Conservation (phyloP, 1,284 basidiomycete species). For the Heimioporus retisporus region DNA sequence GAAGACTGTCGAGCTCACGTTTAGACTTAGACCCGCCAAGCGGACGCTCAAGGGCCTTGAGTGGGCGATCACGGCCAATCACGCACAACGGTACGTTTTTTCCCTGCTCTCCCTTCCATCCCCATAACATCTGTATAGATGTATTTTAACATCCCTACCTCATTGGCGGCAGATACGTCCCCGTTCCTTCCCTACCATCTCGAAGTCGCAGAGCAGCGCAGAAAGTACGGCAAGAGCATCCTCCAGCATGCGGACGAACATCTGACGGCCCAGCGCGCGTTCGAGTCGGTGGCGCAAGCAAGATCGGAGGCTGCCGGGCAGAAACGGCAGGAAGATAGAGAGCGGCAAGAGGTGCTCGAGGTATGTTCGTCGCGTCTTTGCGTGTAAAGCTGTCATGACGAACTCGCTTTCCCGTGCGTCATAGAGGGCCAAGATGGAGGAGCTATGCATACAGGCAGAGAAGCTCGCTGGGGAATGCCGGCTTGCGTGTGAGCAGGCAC, state of each 20-base stretch:
- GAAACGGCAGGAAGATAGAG: slow-evolving; percentile 73
- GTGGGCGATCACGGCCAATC: slow-evolving; percentile 83
- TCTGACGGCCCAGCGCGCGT: slow-evolving; percentile 75
- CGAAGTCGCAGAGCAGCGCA: slow-evolving; percentile 90
- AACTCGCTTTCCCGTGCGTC: neutral
- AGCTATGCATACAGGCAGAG: slow-evolving; percentile 69
- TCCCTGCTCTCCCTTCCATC: no score
- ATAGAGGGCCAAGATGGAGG: slow-evolving; percentile 67
- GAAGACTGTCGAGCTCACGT: slow-evolving; percentile 91
- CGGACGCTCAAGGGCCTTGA: slow-evolving; percentile 85
- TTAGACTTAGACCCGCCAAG: slow-evolving; percentile 77
- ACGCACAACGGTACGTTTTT: slow-evolving; percentile 83
- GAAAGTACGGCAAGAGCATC: slow-evolving; percentile 90
- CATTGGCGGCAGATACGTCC: slow-evolving; percentile 80
- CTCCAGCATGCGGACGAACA: slow-evolving; percentile 85
- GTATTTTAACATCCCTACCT: slow-evolving; percentile 76
- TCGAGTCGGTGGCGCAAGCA: slow-evolving; percentile 80
- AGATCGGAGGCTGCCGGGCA: slow-evolving; percentile 80
- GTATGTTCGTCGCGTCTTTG: slow-evolving; percentile 46
- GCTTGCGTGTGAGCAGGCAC: slow-evolving; percentile 81
- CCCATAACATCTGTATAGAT: slow-evolving; percentile 7
- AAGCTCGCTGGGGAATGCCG: slow-evolving; percentile 81
- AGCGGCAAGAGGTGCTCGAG: slow-evolving; percentile 67
- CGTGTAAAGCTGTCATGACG: neutral
- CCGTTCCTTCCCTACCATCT: slow-evolving; percentile 83